Base-by-base conservation (phyloP, 495 filamentous ascomycete species). In the Hypoxylon rickii region DNA sequence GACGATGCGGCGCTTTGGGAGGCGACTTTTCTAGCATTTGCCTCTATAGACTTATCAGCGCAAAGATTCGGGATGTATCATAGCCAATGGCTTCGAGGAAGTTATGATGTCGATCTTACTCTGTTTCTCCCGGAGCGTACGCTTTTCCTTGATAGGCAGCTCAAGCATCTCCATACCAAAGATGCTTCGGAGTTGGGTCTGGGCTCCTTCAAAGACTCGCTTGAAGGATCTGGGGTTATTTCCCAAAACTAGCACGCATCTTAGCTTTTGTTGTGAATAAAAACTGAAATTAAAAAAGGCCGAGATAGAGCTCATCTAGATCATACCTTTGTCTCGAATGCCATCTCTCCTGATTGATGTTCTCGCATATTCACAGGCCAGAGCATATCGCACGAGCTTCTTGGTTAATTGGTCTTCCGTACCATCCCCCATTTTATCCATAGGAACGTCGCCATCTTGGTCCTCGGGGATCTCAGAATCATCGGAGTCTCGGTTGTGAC, bases 111-210 rank as follows among this genome's bases (percentile, higher is more conserved):
- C n/a, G n/a, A n/a, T n/a, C 73, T 74, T 56, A 66, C 77, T 76
- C 52, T 82, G 86, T 85, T 89, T 82, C 83, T 86, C 74, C 81
- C 73, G 88, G 39, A 95, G 84, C 16, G 78, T 80, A 53, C 96
- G 67, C 71, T 92, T 95, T 69, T 97, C 94, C 62, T 77, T 83
- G 16, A 76, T 74, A 0, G 92, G 92, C 46, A 96, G 75, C 70
- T 95, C 92, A 1, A 78, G 75, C 79, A 97, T 82, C 68, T 91
- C 82, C 89, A 96, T 94, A 3, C 92, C 92, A 66, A 96, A 96
- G 6, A 79, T 76, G 2, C 64, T 71, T 18, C 77, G 71, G 21
- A 97, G 73, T 53, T 83, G 77, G 13, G 73, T 73, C 69, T 93
- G 89, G 18, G 89, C 84, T 16, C 70, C 73, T 1, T 82, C 83